Evolutionary conservation across 1,284 basidiomycete species (phyloP).

Genomic region (Puccinia triticina): DNA sequence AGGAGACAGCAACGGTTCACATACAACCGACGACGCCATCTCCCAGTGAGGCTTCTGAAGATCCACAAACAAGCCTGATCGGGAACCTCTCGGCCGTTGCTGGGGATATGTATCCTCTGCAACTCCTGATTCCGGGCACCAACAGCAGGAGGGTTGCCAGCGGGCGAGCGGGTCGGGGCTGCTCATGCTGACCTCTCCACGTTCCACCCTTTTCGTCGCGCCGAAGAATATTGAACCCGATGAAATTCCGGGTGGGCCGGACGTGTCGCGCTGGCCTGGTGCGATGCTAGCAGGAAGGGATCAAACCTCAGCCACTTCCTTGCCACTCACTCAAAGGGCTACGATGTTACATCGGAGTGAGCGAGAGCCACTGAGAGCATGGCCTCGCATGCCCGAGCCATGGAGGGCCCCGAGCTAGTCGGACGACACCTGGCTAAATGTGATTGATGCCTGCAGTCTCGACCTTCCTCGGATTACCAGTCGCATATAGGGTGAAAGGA

Average conservation of each 20-base stretch:
- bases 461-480: too few species aligned
- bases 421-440: too few species aligned
- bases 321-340: not conserved
- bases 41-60: not conserved
- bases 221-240: not conserved
- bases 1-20: not conserved
- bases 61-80: not conserved
- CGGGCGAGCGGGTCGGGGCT: not conserved
- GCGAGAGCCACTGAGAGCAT: not conserved
- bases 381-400: too few species aligned
- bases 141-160: not conserved
- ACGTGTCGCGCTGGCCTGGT: not conserved
- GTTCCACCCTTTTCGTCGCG: not conserved
- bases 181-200: not conserved
- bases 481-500: too few species aligned
- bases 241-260: not conserved
- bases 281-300: not conserved
- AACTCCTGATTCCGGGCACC: not conserved
- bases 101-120: not conserved
- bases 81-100: not conserved
- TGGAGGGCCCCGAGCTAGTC: too few species aligned
- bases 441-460: too few species aligned
- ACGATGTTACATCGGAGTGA: not conserved
- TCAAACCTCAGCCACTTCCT: conserved; percentile 5
- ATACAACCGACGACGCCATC: conserved; percentile 1